phyloP scores from a whole-genome alignment of 1,139 yeast genomes.

The Saccharomyces pastorianus region DNA sequence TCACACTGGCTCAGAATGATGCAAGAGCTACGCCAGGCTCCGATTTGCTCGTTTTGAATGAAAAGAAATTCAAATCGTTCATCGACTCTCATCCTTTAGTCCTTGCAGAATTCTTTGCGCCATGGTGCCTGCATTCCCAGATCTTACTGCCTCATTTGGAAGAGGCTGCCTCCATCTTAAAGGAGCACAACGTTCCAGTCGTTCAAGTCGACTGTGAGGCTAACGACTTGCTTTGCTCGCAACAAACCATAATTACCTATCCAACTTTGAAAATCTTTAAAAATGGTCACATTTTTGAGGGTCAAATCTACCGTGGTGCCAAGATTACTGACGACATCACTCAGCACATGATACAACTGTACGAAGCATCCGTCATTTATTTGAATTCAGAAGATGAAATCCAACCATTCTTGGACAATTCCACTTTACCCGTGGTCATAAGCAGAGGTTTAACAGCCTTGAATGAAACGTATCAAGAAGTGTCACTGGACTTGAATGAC shows the following conservation, averaged over 20 bases:
- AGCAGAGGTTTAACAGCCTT: conserved; percentile 19
- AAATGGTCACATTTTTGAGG: conserved; percentile 41
- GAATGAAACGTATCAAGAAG: conserved; percentile 21
- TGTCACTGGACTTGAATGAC: conserved; percentile 22
- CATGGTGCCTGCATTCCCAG: conserved; percentile 99
- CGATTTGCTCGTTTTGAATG: conserved; percentile 35
- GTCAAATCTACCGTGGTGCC: conserved; percentile 68
- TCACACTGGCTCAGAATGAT: conserved; percentile 39
- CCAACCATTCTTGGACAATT: conserved; percentile 30
- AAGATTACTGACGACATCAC: conserved; percentile 72
- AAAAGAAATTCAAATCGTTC: conserved; percentile 56
- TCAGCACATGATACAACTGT: conserved; percentile 69
- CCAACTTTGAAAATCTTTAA: conserved; percentile 85
- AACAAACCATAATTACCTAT: conserved; percentile 73
- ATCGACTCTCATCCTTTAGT: conserved; percentile 67
- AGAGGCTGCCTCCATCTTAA: conserved; percentile 69
- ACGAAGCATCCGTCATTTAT: conserved; percentile 69
- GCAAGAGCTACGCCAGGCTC: conserved; percentile 57
- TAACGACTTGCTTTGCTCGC: conserved; percentile 68
- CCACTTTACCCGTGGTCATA: conserved; percentile 19
- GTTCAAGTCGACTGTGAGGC: conserved; percentile 92
- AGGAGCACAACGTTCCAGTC: conserved; percentile 58
- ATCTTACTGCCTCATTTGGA: conserved; percentile 81
- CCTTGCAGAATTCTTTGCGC: conserved; percentile 91
- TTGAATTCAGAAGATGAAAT: conserved; percentile 47